These are phyloP conservation scores for Alternaria consortialis DNA, from an alignment of 2,329 filamentous ascomycete genomes.

Conservation along the genomic window DNA sequence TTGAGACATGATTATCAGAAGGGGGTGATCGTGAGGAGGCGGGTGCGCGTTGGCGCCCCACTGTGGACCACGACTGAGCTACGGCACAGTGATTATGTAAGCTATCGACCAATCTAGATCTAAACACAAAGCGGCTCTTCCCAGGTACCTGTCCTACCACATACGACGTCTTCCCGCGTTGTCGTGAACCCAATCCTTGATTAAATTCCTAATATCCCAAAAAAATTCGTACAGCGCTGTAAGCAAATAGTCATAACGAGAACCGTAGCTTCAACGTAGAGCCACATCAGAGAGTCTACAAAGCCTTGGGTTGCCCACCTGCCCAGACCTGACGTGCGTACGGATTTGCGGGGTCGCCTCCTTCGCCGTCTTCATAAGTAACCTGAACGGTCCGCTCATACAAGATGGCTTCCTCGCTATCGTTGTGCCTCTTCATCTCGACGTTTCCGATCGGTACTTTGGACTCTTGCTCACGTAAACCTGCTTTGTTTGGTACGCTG, in stretches of 20 bases:
- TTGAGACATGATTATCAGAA: conserved; percentile 20
- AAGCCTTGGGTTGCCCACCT: background rate
- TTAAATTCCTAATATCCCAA: background rate
- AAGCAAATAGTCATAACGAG: background rate
- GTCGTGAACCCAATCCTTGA: background rate
- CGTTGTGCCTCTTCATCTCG: conserved; percentile 16
- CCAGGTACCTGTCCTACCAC: background rate
- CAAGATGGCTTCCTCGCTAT: conserved; percentile 31
- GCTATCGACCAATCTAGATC: background rate
- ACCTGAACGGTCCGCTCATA: conserved; percentile 31
- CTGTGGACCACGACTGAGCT: background rate
- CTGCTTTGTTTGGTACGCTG: background rate
- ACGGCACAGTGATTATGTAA: conserved; percentile 4
- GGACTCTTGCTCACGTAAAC: conserved; percentile 1
- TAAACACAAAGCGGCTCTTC: background rate
- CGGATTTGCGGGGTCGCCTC: conserved; percentile 4
- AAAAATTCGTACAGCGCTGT: background rate
- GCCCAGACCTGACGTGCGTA: conserved; percentile 4
- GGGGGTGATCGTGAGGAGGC: background rate
- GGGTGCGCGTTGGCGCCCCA: background rate
- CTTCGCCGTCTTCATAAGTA: conserved; percentile 17
- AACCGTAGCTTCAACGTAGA: background rate
- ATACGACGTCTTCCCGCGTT: background rate
- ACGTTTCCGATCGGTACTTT: conserved; percentile 1
- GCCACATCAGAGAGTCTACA: background rate